phyloP scores from a whole-genome alignment of 176 grass and related monocot genomes.

The Themeda triandra region DNA sequence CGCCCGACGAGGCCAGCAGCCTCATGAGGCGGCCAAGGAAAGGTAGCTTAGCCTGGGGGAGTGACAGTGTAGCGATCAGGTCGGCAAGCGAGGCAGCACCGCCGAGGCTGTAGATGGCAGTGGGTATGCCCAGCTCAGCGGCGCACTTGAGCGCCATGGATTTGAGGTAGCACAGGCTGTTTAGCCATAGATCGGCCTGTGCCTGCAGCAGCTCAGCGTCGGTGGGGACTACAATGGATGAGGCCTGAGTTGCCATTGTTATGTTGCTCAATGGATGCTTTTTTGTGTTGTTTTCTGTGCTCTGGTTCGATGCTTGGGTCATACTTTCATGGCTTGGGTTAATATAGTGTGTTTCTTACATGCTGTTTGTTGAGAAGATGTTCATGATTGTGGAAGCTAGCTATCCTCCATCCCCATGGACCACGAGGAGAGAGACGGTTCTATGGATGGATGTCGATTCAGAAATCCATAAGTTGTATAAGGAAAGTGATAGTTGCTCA shows the following conservation, averaged over 20 bases:
- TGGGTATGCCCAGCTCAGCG: constrained; percentile 33
- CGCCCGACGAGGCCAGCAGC: constrained; percentile 10
- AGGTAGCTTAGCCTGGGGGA: not conserved
- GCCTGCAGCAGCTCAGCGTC: not conserved
- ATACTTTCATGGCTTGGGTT: not conserved
- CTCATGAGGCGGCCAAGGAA: constrained; percentile 39
- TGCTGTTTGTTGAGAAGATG: not conserved
- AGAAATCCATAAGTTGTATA: too few relatives aligned
- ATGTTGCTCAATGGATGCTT: not conserved
- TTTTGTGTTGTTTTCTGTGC: not conserved
- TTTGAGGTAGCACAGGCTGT: not conserved
- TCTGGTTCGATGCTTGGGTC: not conserved
- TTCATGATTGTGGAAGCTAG: not conserved
- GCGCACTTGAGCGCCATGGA: not conserved
- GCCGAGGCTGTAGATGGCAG: constrained; percentile 34
- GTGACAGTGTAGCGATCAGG: not conserved
- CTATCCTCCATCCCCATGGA: not conserved
- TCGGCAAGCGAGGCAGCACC: constrained; percentile 6
- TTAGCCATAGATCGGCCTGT: not conserved
- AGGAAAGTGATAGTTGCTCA: too few relatives aligned
- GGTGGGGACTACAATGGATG: not conserved
- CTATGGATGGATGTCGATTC: too few relatives aligned
- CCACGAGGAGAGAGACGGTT: not conserved
- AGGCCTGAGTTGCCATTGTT: too few relatives aligned
- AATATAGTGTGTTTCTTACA: not conserved